A percentile compares a stretch with the other conserved stretches of the same genome.
Evolutionary conservation across 192 early-diverging fungal genomes (phyloP).

Genomic region (Coemansia sp.): DNA sequence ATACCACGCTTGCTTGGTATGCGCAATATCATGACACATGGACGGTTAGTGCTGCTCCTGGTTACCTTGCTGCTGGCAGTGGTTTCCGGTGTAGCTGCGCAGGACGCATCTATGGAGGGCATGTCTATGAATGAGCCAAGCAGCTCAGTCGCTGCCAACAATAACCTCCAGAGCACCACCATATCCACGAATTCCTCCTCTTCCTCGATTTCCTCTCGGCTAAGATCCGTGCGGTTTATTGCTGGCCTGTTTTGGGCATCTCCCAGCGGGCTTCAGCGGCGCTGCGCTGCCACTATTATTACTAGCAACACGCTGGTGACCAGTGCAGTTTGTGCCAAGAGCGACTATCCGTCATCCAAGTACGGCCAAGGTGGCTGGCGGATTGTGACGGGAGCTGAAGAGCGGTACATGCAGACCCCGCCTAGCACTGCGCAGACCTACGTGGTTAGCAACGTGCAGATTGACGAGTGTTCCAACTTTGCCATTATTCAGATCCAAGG

Average conservation of each 20-base stretch:
- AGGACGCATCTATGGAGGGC: not conserved
- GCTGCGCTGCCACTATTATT: constrained; percentile 39
- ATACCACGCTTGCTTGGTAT: too few relatives aligned
- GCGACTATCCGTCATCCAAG: constrained; percentile 11
- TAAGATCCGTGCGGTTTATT: constrained; percentile 28
- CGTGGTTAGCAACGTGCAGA: constrained; percentile 14
- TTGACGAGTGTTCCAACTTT: constrained; percentile 32
- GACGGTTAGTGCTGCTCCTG: not conserved
- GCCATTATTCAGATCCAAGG: constrained; percentile 28
- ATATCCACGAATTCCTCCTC: not conserved
- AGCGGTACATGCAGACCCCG: constrained; percentile 19
- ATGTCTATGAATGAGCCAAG: not conserved
- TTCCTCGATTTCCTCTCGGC: constrained; percentile 3
- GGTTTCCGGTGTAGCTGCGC: not conserved
- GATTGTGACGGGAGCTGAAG: constrained; percentile 17
- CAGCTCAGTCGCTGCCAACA: not conserved
- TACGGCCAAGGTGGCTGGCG: constrained; percentile 35
- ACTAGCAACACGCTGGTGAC: constrained; percentile 36
- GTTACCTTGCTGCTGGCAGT: not conserved
- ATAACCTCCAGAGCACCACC: too few relatives aligned
- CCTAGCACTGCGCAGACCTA: constrained; percentile 1
- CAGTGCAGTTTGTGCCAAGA: constrained; percentile 29
- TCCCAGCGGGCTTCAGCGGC: constrained; percentile 19
- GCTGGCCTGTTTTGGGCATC: constrained; percentile 44
- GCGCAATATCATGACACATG: not conserved